Evolutionary conservation across 2,329 filamentous ascomycete species (phyloP).

Genomic region (Hawksworthiomyces lignivorus): DNA sequence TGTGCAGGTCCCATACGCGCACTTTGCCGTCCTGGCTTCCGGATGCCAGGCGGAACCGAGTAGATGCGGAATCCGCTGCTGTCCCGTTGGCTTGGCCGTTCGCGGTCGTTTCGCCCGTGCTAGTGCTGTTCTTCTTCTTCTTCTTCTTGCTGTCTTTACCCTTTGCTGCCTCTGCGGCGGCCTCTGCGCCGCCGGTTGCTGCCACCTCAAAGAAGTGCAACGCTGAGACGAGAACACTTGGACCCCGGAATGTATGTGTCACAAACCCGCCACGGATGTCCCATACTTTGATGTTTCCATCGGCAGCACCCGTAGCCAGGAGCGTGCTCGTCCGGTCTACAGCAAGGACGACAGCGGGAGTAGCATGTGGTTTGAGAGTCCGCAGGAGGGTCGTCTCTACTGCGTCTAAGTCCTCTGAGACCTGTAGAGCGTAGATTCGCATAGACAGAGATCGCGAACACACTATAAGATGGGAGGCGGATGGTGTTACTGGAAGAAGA

Average conservation of each 20-base stretch:
- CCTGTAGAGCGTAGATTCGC: conserved; percentile 74
- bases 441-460: conserved; percentile 95
- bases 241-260: conserved; percentile 91
- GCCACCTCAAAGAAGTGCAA: conserved; percentile 82
- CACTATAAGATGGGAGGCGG: conserved; percentile 77
- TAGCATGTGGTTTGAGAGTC: conserved; percentile 81
- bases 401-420: conserved; percentile 45
- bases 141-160: conserved; percentile 30
- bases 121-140: conserved; percentile 34
- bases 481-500: conserved; percentile 64
- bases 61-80: conserved; percentile 30
- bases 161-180: conserved; percentile 32
- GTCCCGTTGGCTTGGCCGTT: too few relatives aligned
- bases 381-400: conserved; percentile 63
- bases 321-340: conserved; percentile 84
- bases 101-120: conserved; percentile 25
- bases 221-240: conserved; percentile 84
- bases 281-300: conserved; percentile 94
- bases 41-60: conserved; percentile 70
- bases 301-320: conserved; percentile 84
- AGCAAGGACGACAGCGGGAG: conserved; percentile 79
- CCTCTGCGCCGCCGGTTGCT: conserved; percentile 39
- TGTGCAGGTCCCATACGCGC: conserved; percentile 84
- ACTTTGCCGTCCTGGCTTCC: conserved; percentile 93
- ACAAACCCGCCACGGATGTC: conserved; percentile 84